These are phyloP conservation scores for Fennellomyces sp. DNA, from an alignment of 371 early-diverging fungal genomes.

Conservation along the genomic window DNA sequence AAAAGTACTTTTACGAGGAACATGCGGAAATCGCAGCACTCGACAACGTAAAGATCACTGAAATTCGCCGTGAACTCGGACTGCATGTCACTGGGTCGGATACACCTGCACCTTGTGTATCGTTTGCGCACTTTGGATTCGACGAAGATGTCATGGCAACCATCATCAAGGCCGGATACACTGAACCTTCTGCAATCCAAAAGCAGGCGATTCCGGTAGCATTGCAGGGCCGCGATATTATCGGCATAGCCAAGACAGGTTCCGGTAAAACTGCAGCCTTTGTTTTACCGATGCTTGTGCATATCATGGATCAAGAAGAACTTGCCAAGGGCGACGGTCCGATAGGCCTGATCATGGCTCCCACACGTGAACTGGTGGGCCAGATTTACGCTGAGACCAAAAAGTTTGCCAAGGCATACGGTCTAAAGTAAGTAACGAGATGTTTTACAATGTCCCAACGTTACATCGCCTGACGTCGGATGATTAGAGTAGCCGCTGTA, in stretches of 20 bases:
- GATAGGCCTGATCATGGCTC: slow-evolving; percentile 75
- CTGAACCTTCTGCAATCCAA: slow-evolving; percentile 82
- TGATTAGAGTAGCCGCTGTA: slow-evolving; percentile 68
- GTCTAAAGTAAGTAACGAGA: slow-evolving; percentile 41
- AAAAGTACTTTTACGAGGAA: slow-evolving; percentile 85
- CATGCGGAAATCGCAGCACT: slow-evolving; percentile 74
- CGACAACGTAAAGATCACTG: slow-evolving; percentile 52
- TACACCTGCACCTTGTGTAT: slow-evolving; percentile 78
- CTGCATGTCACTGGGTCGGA: slow-evolving; percentile 67
- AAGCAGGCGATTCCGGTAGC: slow-evolving; percentile 79
- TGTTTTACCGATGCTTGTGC: slow-evolving; percentile 84
- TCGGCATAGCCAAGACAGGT: slow-evolving; percentile 92
- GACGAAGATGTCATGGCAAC: slow-evolving; percentile 71
- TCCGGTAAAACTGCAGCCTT: slow-evolving; percentile 80
- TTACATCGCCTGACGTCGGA: background rate
- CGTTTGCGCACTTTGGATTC: slow-evolving; percentile 90
- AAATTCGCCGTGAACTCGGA: slow-evolving; percentile 61
- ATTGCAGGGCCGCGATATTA: slow-evolving; percentile 78
- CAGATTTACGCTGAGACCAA: slow-evolving; percentile 87
- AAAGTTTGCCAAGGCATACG: slow-evolving; percentile 78
- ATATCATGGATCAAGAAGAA: slow-evolving; percentile 84
- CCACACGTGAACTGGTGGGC: slow-evolving; percentile 90
- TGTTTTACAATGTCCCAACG: too few species aligned
- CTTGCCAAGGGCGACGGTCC: slow-evolving; percentile 72
- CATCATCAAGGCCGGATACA: slow-evolving; percentile 66